A percentile compares a stretch with the other conserved stretches of the same genome.
phyloP scores from a whole-genome alignment of 768 basidiomycete species.

The Baorangia bicolor region DNA sequence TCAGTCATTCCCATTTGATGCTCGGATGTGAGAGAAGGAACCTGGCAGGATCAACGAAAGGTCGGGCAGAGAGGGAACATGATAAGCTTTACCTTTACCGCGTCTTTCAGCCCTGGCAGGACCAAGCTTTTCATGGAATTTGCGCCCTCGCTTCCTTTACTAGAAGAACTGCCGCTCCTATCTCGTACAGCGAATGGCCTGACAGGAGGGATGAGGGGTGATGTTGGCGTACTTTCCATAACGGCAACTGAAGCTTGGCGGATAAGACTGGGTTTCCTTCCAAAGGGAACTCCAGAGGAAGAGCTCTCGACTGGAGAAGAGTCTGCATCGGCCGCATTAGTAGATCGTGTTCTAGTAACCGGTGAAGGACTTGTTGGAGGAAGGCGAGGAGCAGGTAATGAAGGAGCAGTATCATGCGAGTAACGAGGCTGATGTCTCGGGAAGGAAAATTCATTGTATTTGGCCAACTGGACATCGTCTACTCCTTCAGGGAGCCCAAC shows the following conservation, averaged over 20 bases:
- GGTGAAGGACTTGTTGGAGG: slow-evolving; percentile 34
- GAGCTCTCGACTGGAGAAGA: slow-evolving; percentile 13
- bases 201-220: slow-evolving; percentile 42
- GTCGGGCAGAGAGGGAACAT: not conserved
- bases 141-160: slow-evolving; percentile 36
- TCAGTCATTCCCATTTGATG: slow-evolving; percentile 69
- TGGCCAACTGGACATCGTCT: slow-evolving; percentile 44
- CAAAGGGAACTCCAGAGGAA: slow-evolving; percentile 8
- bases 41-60: slow-evolving; percentile 36
- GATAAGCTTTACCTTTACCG: slow-evolving; percentile 55
- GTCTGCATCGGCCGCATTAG: slow-evolving; percentile 28
- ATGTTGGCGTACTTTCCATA: slow-evolving; percentile 46
- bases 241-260: slow-evolving; percentile 55
- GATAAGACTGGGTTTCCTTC: slow-evolving; percentile 39
- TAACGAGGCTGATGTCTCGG: slow-evolving; percentile 57
- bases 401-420: slow-evolving; percentile 50
- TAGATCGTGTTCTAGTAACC: slow-evolving; percentile 35
- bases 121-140: slow-evolving; percentile 32
- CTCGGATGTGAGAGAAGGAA: slow-evolving; percentile 65
- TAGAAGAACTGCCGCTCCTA: slow-evolving; percentile 49
- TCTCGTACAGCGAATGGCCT: slow-evolving; percentile 48
- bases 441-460: slow-evolving; percentile 53
- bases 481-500: slow-evolving; percentile 29
- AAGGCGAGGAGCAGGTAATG: slow-evolving; percentile 22
- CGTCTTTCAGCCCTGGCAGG: slow-evolving; percentile 67